A percentile compares a stretch with the other conserved stretches of the same genome.
These are phyloP conservation scores for Phytophthora megakarya DNA, from an alignment of 352 stramenopile genomes.

Conservation along the genomic window DNA sequence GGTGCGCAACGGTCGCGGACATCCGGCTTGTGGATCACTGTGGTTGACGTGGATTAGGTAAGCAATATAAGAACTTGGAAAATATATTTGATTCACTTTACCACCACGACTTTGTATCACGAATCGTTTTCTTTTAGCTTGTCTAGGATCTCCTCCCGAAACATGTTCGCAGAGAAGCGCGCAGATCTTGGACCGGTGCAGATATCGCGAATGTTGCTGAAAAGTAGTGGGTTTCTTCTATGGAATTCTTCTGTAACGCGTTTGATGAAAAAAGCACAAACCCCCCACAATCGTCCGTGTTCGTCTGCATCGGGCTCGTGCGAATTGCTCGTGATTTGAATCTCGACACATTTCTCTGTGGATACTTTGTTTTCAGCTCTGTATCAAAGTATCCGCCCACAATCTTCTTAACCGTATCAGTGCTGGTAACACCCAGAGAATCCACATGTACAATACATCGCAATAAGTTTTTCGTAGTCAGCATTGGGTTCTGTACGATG, in stretches of 20 bases:
- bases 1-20: too few relatives aligned
- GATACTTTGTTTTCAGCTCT: neutral
- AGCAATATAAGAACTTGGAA: neutral
- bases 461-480: neutral
- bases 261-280: neutral
- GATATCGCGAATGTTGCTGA: neutral
- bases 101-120: too few relatives aligned
- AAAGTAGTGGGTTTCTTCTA: neutral
- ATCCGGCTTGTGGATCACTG: too few relatives aligned
- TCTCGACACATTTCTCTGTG: neutral
- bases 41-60: neutral
- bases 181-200: neutral
- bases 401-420: neutral
- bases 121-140: neutral
- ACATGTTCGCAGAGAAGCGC: neutral
- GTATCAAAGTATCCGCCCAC: neutral
- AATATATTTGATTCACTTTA: neutral
- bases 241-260: neutral
- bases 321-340: neutral
- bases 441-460: neutral
- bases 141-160: neutral
- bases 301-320: neutral
- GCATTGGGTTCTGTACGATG: constrained; percentile 5
- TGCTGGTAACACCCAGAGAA: neutral
- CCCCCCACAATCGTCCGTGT: neutral